These are phyloP conservation scores for Coprinopsis cinerea DNA, from an alignment of 768 basidiomycete species.

Conservation along the genomic window DNA sequence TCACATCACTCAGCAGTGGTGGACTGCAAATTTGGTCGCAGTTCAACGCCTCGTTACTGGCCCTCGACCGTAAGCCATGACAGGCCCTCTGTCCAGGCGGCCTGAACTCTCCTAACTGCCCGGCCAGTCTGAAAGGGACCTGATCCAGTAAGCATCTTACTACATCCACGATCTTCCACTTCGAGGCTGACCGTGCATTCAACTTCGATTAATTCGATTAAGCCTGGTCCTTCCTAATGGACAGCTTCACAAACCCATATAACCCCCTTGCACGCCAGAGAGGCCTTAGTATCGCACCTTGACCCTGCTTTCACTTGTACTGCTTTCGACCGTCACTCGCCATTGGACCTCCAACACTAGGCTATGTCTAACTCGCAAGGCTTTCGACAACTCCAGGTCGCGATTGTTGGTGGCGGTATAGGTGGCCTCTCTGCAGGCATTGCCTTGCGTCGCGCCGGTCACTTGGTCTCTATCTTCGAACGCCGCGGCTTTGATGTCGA, in stretches of 20 bases:
- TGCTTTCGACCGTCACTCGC: not conserved
- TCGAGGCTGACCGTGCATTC: conserved; percentile 3
- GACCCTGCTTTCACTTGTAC: not conserved
- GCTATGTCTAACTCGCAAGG: conserved; percentile 3
- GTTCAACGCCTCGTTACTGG: not conserved
- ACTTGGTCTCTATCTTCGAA: conserved; percentile 25
- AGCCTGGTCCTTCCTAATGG: no score
- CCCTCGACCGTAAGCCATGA: not conserved
- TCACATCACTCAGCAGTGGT: not conserved
- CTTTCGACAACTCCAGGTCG: conserved; percentile 16
- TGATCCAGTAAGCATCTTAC: not conserved
- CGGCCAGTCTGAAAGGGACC: not conserved
- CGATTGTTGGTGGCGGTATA: conserved; percentile 17
- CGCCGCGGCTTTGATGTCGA: conserved; percentile 25
- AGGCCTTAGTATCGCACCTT: no score
- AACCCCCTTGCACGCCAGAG: no score
- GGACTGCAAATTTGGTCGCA: no score
- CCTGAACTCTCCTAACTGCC: not conserved
- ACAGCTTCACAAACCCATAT: no score
- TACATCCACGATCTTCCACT: not conserved
- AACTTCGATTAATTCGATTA: no score
- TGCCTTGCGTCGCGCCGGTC: conserved; percentile 26
- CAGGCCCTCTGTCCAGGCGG: not conserved
- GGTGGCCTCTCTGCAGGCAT: conserved; percentile 18
- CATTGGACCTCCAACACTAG: not conserved